Conservation (phyloP, 352 stramenopile species). For the Globisporangium splendens region DNA sequence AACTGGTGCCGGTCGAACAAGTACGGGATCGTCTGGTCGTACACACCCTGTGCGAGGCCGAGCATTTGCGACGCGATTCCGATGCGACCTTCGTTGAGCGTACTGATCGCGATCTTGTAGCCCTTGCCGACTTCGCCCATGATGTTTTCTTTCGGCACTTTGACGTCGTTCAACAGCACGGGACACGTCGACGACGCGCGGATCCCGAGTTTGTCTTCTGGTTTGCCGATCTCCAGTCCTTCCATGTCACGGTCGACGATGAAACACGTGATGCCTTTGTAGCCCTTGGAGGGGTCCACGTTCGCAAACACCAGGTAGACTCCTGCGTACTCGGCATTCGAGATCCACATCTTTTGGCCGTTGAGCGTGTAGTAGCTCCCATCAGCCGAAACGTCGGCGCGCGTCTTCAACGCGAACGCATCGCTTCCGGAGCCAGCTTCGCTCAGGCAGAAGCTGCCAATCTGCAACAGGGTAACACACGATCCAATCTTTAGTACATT, state of each 20-base stretch:
- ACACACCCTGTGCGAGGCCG: constrained; percentile 94
- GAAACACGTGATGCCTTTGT: constrained; percentile 98
- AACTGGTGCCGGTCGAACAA: constrained; percentile 96
- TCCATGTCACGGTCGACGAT: constrained; percentile 94
- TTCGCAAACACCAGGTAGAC: constrained; percentile 98
- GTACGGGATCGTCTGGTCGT: constrained; percentile 96
- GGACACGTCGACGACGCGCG: constrained; percentile 94
- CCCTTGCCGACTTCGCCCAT: constrained; percentile 92
- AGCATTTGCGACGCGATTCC: constrained; percentile 98
- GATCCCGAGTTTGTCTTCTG: constrained; percentile 97
- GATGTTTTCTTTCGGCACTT: constrained; percentile 91
- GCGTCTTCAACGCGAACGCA: constrained; percentile 95
- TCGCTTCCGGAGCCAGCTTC: constrained; percentile 94
- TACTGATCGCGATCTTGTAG: constrained; percentile 98
- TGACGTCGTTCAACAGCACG: constrained; percentile 93
- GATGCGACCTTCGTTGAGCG: constrained; percentile 95
- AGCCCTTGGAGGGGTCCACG: constrained; percentile 87
- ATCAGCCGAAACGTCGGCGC: constrained; percentile 80
- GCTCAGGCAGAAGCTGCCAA: constrained; percentile 95
- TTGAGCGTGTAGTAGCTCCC: constrained; percentile 94
- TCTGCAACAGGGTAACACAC: constrained; percentile 28
- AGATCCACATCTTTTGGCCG: constrained; percentile 98
- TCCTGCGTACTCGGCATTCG: constrained; percentile 93
- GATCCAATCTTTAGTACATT: too few species aligned
- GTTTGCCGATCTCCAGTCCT: constrained; percentile 91